Evolutionary conservation across 768 basidiomycete genomes (phyloP), one percentile per base, ranked within the genome.

Genomic region (Thelephora aurantiotincta): DNA sequence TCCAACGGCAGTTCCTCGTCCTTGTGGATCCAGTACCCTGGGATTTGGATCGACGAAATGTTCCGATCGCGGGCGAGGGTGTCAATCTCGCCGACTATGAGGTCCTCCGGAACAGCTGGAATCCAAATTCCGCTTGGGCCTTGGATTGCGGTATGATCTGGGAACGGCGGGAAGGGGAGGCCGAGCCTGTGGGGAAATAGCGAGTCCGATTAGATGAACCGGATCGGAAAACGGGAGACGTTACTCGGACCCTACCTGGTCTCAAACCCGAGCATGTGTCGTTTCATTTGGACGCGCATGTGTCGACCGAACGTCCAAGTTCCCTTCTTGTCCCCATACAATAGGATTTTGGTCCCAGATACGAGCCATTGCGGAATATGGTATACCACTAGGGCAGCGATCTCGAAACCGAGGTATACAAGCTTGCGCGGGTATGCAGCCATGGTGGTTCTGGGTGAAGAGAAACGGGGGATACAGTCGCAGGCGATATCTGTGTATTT

Each of bases 11-110:
- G n/a, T n/a, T n/a, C n/a, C n/a, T n/a, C n/a, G n/a, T n/a, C n/a
- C n/a, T n/a, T n/a, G n/a, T n/a, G n/a, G n/a, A 73, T 53, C 68
- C 65, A 68, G 50, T 64, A 69, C 6, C 67, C 68, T 2, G 61
- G 61, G 11, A 67, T 58, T 13, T 55, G 55, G 26, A 51, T 45
- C 18, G 60, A 51, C 12, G 55, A 36, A 13, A 70, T 58, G 9
- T 54, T 50, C 6, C 61, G 60, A n/a, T 48, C 50, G 20, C 50
- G 45, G 14, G 67, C 67, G 42, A 60, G 54, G 3, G 50, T 53
- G 12, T 54, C 52, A 16, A 65, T 50, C 19, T 67, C 59, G 9
- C 63, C 64, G 1, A 47, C 51, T 20, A 69, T 55, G 34, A 65
- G 54, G 16, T 68, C 57, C 18, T 41, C 38, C 1, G 65, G 57